Base-by-base conservation (phyloP, 345 rosid genomes). In the Rubroshorea leprosula region DNA sequence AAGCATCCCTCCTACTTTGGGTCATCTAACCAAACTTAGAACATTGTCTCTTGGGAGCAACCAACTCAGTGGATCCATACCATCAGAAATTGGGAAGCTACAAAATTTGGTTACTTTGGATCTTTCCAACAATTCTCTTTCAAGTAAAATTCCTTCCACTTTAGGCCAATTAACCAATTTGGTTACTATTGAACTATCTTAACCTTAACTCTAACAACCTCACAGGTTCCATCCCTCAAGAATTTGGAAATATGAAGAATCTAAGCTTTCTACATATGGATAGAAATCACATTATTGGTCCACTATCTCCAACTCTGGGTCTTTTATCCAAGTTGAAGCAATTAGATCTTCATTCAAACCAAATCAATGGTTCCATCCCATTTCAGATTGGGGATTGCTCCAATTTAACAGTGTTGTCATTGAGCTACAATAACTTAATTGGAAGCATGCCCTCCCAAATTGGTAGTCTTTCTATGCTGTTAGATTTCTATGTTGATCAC, bases 401-500 rank as follows among this genome's bases (percentile, higher is more conserved):
- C 43, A 18, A 9, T 44, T 44, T 44, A n/a, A 16, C 4, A n/a
- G 47, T 9, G 14, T 44, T 44, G 18, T 5, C 10, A 9, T 2
- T 63, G 18, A 1, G 5, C 11, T 5, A 54, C 8, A 27, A 62
- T 50, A 24, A 53, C 2, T 13, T 62, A 15, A 15, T 16, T 20
- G 66, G 66, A 24, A 13, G 44, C 22, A 23, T 64, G 3, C 68
- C 62, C 17, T 0, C 0, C 1, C 23, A 25, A 39, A 24, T 58
- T 5, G 26, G n/a, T 6, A 50, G 35, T 2, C 29, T 45, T 21
- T 41, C 31, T 16, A 21, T 0, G 23, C 11, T 45, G 23, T 14
- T 1, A n/a, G 23, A 12, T n/a, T n/a, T n/a, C n/a, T n/a, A n/a
- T n/a, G n/a, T n/a, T n/a, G n/a, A n/a, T n/a, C n/a, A n/a, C n/a